These are phyloP conservation scores for Powellomyces hirtus DNA, from an alignment of 192 early-diverging fungal species.

Conservation along the genomic window DNA sequence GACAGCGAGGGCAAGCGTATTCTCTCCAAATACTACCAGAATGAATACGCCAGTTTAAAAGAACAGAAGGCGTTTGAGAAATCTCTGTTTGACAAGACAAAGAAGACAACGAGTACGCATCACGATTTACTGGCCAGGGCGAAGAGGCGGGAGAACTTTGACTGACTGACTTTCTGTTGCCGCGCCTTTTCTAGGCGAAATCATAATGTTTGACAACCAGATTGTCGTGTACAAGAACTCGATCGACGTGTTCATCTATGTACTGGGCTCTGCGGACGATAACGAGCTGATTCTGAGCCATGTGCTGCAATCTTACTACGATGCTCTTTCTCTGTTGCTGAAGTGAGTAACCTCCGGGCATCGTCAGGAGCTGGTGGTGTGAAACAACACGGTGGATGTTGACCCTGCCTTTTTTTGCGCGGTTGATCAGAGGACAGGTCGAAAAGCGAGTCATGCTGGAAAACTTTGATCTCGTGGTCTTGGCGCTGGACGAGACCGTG, in stretches of 20 bases:
- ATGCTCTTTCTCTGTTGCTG: conserved; percentile 80
- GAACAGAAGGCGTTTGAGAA: conserved; percentile 92
- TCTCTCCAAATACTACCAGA: conserved; percentile 87
- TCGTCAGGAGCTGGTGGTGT: neutral
- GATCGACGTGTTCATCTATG: conserved; percentile 87
- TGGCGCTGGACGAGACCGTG: conserved; percentile 90
- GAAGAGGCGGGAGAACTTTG: too few relatives aligned
- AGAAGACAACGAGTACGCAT: conserved; percentile 64
- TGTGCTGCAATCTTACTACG: conserved; percentile 77
- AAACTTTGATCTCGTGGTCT: conserved; percentile 85
- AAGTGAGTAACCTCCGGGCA: conserved; percentile 52
- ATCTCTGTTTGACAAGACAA: conserved; percentile 88
- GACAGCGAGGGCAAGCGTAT: conserved; percentile 91
- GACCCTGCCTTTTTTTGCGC: neutral
- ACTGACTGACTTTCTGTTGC: neutral
- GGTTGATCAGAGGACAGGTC: conserved; percentile 74
- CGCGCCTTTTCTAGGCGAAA: conserved; percentile 58
- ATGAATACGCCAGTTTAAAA: conserved; percentile 63
- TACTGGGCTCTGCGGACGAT: conserved; percentile 87
- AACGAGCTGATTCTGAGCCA: conserved; percentile 87
- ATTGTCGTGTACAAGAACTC: conserved; percentile 83
- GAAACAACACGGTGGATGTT: too few relatives aligned
- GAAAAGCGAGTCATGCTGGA: conserved; percentile 89
- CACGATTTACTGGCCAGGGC: too few relatives aligned
- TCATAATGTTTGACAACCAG: conserved; percentile 92